Base-by-base conservation (phyloP, 2,329 filamentous ascomycete genomes). In the Akanthomyces muscarius region DNA sequence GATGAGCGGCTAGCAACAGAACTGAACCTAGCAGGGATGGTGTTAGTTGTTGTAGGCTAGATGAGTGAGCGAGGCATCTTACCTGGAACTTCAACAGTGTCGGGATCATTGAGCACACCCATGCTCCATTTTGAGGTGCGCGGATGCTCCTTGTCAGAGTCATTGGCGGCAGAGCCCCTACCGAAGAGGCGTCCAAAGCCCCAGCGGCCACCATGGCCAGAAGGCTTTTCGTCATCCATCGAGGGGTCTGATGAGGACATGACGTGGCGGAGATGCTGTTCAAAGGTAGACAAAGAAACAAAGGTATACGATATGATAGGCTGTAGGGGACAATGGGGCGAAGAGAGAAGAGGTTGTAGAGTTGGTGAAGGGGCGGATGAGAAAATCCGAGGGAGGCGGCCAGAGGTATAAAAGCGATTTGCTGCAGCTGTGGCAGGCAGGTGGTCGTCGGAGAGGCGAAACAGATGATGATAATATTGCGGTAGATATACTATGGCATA, bases 41-140 rank as follows among this genome's bases (percentile, higher is more conserved):
- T 57, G 41, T 63, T 28, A 63, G 52, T 11, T 18, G 44, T 10
- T 42, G 7, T 10, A 30, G 23, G 23, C 21, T 2, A 30, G 33
- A 41, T 14, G 21, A n/a, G 28, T 50, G 28, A 56, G 2, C n/a
- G 18, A 25, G 41, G 30, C 7, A 7, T 58, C 83, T 66, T 78
- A 92, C 91, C 91, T 68, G 93, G 93, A 14, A 97, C 92, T 76
- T 96, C 90, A 66, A 95, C 89, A 0, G 92, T 97, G 63, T 88
- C 75, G 54, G 79, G 85, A 69, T 95, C 91, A 70, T 92, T 93
- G 66, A 97, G 75, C 30, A 97, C 90, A n/a, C 93, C 92, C 78
- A 96, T 79, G 55, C 78, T 83, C 85, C 84, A 87, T 75, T 72
- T 81, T 7, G 78, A 71, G 30, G 68, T 70, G 8, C 18, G 66